A percentile compares a stretch with the other conserved stretches of the same genome.
Conservation (phyloP, 2,329 filamentous ascomycete species). For the Coniochaeta ligniaria region DNA sequence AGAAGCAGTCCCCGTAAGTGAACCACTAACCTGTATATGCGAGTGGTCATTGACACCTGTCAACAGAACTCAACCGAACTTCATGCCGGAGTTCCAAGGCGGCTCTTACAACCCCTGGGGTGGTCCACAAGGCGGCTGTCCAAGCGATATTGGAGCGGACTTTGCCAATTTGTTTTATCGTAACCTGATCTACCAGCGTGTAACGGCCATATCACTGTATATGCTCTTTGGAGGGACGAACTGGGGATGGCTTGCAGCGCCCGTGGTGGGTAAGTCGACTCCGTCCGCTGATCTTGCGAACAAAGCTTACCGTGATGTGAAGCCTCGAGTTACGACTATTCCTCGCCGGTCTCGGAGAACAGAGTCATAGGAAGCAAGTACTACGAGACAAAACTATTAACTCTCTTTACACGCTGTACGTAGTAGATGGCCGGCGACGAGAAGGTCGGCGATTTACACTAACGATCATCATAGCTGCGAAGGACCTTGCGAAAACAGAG, state of each 20-base stretch:
- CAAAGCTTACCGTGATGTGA: not conserved
- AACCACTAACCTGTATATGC: not conserved
- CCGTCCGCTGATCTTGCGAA: not conserved
- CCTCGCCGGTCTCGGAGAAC: conserved; percentile 52
- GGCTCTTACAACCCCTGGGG: conserved; percentile 57
- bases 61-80: conserved; percentile 36
- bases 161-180: conserved; percentile 60
- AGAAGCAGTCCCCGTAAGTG: conserved; percentile 18
- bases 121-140: conserved; percentile 48
- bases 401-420: conserved; percentile 43
- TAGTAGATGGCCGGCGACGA: not conserved
- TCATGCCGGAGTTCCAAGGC: conserved; percentile 53
- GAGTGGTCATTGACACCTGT: too few relatives aligned
- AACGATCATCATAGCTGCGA: conserved; percentile 28
- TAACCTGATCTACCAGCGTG: conserved; percentile 51
- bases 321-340: conserved; percentile 57
- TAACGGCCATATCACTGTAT: conserved; percentile 54
- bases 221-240: conserved; percentile 61
- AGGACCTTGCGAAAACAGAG: conserved; percentile 49
- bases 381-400: conserved; percentile 55
- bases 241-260: conserved; percentile 52
- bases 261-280: conserved; percentile 31
- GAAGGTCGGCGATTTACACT: not conserved
- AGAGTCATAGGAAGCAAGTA: conserved; percentile 51
- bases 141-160: conserved; percentile 45